Conservation (phyloP, 164 flowering plant species). For the Dillenia suffruticosa region DNA sequence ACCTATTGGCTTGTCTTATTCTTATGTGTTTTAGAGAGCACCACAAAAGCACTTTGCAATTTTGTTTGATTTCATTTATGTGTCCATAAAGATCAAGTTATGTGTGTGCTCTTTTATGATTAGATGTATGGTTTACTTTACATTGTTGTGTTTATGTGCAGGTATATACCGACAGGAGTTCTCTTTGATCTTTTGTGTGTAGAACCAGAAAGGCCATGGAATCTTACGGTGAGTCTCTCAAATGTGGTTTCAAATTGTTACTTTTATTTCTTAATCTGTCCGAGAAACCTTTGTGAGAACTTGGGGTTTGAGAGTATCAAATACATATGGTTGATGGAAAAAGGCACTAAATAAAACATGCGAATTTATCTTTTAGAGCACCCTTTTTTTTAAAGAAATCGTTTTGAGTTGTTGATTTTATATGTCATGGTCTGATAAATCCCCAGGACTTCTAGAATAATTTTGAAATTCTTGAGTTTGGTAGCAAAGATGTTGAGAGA, state of each 20-base stretch:
- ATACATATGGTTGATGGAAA: too few relatives aligned
- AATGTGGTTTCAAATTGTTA: neutral
- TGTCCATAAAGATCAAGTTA: too few relatives aligned
- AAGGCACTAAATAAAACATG: too few relatives aligned
- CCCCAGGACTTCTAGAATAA: too few relatives aligned
- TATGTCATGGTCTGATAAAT: too few relatives aligned
- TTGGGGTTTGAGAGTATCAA: too few relatives aligned
- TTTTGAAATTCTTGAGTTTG: too few relatives aligned
- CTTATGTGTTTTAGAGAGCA: neutral
- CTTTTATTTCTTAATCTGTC: constrained; percentile 1
- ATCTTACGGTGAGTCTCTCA: constrained; percentile 56
- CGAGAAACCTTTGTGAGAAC: neutral
- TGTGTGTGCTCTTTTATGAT: neutral
- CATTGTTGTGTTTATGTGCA: constrained; percentile 23
- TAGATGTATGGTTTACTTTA: neutral
- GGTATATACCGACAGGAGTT: constrained; percentile 92
- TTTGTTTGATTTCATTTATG: neutral
- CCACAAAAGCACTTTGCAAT: neutral
- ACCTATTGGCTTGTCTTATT: neutral
- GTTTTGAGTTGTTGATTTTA: too few relatives aligned
- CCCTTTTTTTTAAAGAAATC: too few relatives aligned
- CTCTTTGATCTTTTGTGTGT: constrained; percentile 92
- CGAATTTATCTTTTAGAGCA: too few relatives aligned
- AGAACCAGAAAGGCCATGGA: constrained; percentile 98
- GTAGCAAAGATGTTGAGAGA: too few relatives aligned